Evolutionary conservation across 2,329 filamentous ascomycete genomes (phyloP), one percentile per base, ranked within the genome.

Genomic region (Tothia fuscella): DNA sequence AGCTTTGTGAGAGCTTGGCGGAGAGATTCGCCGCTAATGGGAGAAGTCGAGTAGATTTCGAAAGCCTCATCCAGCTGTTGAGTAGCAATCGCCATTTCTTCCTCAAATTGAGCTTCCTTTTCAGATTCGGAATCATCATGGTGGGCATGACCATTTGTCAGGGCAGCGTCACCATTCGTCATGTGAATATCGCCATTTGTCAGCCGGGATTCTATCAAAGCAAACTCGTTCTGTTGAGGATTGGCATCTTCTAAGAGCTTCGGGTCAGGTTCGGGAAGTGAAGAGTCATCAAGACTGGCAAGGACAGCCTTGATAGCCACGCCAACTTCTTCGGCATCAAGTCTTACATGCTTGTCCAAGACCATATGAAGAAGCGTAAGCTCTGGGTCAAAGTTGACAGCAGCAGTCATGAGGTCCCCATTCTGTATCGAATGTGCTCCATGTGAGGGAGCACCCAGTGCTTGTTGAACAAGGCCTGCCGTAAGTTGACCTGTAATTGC

Each of bases 1-100:
- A 89, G 70, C 53, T 82, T 81, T 38, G 74, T 72, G 36, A 88
- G 76, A 0, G 81, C 79, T 13, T 78, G 64, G 19, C 78, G 80
- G 9, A 88, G 62, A 4, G 78, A 75, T 34, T 74, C 67, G 32
- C 74, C 75, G 24, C 80, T 74, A 41, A 73, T 68, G 46, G 71
- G 70, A 22, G 80, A 77, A 49, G 76, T 70, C 38, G 76, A 72
- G 4, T 86, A 65, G 47, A 82, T 75, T 38, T 76, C 76, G 46
- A 84, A 71, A 3, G 80, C 81, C 44, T 78, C 68, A 41, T 78
- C 71, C 36, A 88, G 69, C n/a, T 28, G 25, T 6, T 75, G 46
- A 41, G 78, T 71, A 38, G 88, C 70, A 25, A 40, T 36, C 10
- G 75, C 47, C 14, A 56, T 51, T 29, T 59, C 57, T 21, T 57